Base-by-base conservation (phyloP, 495 filamentous ascomycete species). In the Filosporella fistucella region DNA sequence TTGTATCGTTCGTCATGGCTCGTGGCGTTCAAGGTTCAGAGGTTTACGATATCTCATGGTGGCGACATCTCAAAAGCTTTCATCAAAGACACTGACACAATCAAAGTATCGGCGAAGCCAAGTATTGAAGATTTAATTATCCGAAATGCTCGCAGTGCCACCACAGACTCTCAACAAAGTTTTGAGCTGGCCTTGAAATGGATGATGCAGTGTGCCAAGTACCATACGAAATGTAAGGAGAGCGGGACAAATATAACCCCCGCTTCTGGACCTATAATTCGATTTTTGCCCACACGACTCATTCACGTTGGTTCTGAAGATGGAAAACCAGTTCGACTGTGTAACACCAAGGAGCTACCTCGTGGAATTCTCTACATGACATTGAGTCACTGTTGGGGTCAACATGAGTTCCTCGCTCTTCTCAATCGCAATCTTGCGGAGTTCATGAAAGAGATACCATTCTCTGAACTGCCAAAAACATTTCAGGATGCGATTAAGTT, bases 331-430 rank as follows among this genome's bases (percentile, higher is more conserved):
- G 4, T 43, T 18, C 41, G 24, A 29, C 9, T 43, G 12, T 4
- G 11, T 17, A 16, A 43, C 9, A 32, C 41, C 41, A 30, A 20
- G 12, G 26, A 32, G 4, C 13, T 29, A 12, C 14, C 6, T 12
- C 1, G 4, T 8, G 32, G 24, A 8, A 10, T 21, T 23, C 23
- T 14, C 9, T 47, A 47, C 24, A 34, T 45, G n/a, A 49, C 46
- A 24, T 39, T 54, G 18, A 58, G 51, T 35, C 55, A 54, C 30
- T 58, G 51, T 33, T 54, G 46, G 51, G 51, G 51, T 13, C 18
- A 13, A 6, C 18, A 14, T 6, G 12, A 25, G 8, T 11, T 22
- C 11, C 16, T 40, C 13, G 25, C 17, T 37, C 34, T 36, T 17
- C 4, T 43, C 26, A 22, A 23, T 4, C 24, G 44, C 44, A 47